Evolutionary conservation across 2,329 filamentous ascomycete species (phyloP).

Genomic region (Neofusicoccum kwambonambiense): DNA sequence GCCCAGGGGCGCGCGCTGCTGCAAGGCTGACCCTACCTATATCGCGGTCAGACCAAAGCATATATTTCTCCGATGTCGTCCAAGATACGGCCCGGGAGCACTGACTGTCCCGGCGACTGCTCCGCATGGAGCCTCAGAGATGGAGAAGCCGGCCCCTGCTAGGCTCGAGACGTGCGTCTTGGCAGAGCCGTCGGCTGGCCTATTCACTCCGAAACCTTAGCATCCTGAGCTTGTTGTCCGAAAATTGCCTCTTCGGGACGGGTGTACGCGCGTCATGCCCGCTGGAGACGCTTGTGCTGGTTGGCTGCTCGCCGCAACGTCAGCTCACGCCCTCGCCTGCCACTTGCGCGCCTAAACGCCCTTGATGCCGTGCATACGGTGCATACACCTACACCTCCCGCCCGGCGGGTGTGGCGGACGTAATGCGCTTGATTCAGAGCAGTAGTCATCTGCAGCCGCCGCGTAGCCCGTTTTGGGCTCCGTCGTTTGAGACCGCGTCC

Average conservation of each 20-base stretch:
- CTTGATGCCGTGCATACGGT: background rate
- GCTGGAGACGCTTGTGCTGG: background rate
- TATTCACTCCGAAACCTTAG: background rate
- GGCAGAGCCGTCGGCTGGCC: background rate
- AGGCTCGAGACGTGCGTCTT: background rate
- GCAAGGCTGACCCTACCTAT: conserved; percentile 3
- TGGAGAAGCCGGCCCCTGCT: background rate
- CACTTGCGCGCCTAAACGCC: background rate
- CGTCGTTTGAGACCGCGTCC: background rate
- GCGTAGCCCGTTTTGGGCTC: background rate
- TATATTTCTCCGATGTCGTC: background rate
- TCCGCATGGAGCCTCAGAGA: conserved; percentile 2
- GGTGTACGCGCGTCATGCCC: conserved; percentile 7
- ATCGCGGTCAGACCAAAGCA: background rate
- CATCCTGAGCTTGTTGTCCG: background rate
- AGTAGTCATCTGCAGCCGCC: background rate
- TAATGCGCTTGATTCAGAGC: background rate
- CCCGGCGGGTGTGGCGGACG: background rate
- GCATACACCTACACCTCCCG: background rate
- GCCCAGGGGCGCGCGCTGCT: background rate
- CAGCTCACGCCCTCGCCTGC: background rate
- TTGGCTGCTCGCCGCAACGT: background rate
- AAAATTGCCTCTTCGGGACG: background rate
- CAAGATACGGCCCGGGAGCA: background rate
- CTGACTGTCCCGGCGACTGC: background rate